phyloP scores from a whole-genome alignment of 2,329 filamentous ascomycete species.

The Ophiosphaerella korrae region DNA sequence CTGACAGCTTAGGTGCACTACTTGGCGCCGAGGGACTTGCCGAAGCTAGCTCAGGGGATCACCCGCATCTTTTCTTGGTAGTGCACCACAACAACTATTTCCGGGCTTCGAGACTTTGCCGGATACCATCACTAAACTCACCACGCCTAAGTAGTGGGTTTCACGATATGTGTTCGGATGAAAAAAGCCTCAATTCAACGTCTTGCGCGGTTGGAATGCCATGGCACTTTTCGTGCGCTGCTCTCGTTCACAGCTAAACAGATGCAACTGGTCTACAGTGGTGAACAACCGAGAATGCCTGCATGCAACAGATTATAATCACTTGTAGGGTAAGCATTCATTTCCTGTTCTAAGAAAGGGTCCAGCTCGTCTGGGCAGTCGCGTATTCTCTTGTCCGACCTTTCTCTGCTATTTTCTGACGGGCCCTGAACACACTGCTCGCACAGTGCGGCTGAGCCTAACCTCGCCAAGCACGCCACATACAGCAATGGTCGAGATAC shows the following conservation, averaged over 20 bases:
- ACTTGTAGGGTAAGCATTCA: too few species aligned
- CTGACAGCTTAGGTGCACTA: too few species aligned
- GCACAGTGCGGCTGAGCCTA: conserved; percentile 11
- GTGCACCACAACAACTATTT: too few species aligned
- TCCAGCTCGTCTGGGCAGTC: too few species aligned
- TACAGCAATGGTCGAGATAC: background rate
- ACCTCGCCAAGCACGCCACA: conserved; percentile 16
- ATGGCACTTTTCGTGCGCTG: too few species aligned
- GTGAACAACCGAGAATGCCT: too few species aligned
- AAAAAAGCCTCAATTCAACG: background rate
- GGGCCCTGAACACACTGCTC: conserved; percentile 2
- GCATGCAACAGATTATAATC: too few species aligned
- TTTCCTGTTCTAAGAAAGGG: too few species aligned
- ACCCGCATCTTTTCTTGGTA: background rate
- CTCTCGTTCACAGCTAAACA: too few species aligned
- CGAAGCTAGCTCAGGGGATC: background rate
- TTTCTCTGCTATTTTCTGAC: background rate
- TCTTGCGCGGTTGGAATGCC: too few species aligned
- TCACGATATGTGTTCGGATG: background rate
- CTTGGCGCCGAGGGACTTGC: background rate
- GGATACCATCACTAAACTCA: background rate
- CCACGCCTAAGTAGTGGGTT: background rate
- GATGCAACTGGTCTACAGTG: too few species aligned
- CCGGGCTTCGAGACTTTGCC: background rate
- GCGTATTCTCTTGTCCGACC: too few species aligned